Base-by-base conservation (phyloP, 495 filamentous ascomycete species). In the Aspergillus wentii region DNA sequence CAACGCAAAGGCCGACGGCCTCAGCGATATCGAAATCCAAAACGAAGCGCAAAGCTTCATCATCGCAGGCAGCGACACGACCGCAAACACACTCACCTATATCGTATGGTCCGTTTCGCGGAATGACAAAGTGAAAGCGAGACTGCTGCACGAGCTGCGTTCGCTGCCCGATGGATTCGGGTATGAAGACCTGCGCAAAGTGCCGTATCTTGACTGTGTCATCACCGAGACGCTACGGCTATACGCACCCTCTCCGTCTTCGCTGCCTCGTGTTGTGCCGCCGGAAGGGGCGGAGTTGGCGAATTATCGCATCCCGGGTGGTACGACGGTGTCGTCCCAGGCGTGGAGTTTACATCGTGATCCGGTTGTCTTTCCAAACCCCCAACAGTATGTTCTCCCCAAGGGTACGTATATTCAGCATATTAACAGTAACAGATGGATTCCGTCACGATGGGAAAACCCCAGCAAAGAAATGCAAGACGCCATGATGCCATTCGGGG, bases 211-310 rank as follows among this genome's bases (percentile, higher is more conserved):
- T 7, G 57, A 60, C 17, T 42, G 50, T 4, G 52, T 67, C 8
- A 60, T 71, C 26, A 52, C 49, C 21, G 76, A 83, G 50, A 61
- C 74, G 0, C 46, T 81, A 17, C 61, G 76, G 2, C 43, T 82
- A 13, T 62, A 78, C 46, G 64, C 66, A 1, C 66, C 76, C 3
- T 65, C 68, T 0, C 62, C 68, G 1, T 59, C 57, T 19, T 68
- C 56, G 8, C 56, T 66, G 13, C 53, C 54, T 14, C 61, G 77
- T 9, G 33, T 51, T 8, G 52, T 57, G 1, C 59, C 59, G 8
- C 13, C 41, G 1, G 54, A 43, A 15, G 54, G 52, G 5, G 46
- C 40, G n/a, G 22, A 30, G 0, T 43, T 63, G 8, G 56, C 40
- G 4, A 59, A 46, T 8, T 54, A 46, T 22, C 40, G 35, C 18